A percentile compares a stretch with the other conserved stretches of the same genome.
Evolutionary conservation across 2,329 filamentous ascomycete genomes (phyloP).

Genomic region (Sporothrix curviconia): DNA sequence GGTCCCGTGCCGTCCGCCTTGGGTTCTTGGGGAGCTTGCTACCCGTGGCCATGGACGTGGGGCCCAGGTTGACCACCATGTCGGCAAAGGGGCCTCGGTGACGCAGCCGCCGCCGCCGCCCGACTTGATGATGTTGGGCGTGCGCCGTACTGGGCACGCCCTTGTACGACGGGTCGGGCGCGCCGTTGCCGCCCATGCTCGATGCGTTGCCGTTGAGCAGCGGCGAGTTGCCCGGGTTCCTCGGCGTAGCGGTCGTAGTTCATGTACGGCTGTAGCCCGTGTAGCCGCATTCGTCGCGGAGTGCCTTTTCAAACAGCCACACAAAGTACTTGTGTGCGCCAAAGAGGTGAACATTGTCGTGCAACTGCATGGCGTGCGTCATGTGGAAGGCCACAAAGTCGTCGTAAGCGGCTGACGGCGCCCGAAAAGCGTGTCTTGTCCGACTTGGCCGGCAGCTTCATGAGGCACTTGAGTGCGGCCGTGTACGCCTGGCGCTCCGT

Average conservation of each 20-base stretch:
- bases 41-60: slow-evolving; percentile 26
- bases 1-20: slow-evolving; percentile 29
- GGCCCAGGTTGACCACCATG: slow-evolving; percentile 35
- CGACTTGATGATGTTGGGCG: slow-evolving; percentile 35
- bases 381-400: slow-evolving; percentile 31
- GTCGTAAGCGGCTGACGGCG: slow-evolving; percentile 25
- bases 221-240: slow-evolving; percentile 42
- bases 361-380: slow-evolving; percentile 23
- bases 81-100: slow-evolving; percentile 41
- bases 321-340: slow-evolving; percentile 29
- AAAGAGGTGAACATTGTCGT: slow-evolving; percentile 25
- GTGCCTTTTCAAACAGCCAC: slow-evolving; percentile 27
- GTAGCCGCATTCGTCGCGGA: slow-evolving; percentile 31
- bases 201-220: slow-evolving; percentile 49
- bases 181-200: slow-evolving; percentile 43
- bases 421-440: slow-evolving; percentile 23
- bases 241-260: slow-evolving; percentile 46
- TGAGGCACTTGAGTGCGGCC: slow-evolving; percentile 24
- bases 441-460: slow-evolving; percentile 22
- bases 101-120: slow-evolving; percentile 52
- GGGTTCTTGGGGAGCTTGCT: slow-evolving; percentile 29
- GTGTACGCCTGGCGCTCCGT: slow-evolving; percentile 24
- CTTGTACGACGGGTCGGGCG: slow-evolving; percentile 21
- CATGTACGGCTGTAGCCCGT: slow-evolving; percentile 36
- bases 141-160: slow-evolving; percentile 28